Percentiles rank a stretch among this genome's conserved stretches.
Evolutionary conservation across 164 flowering plant genomes (phyloP).

Genomic region (Stephania yunnanensis): DNA sequence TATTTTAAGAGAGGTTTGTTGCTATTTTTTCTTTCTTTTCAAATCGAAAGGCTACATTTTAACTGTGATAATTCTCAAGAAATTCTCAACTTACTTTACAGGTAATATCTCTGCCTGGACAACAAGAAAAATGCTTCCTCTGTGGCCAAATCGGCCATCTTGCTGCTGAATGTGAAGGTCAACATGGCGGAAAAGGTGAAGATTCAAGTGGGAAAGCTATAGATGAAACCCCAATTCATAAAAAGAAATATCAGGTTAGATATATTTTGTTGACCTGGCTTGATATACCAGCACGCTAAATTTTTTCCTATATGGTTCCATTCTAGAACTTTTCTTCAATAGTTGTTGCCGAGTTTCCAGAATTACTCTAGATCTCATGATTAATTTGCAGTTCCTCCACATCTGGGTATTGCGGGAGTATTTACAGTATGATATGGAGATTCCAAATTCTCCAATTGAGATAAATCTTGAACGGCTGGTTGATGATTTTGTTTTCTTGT

Average conservation of each 20-base stretch:
- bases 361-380: neutral
- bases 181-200: constrained; percentile 18
- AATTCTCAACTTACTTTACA: constrained; percentile 22
- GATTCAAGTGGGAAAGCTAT: constrained; percentile 31
- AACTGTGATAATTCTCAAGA: constrained; percentile 8
- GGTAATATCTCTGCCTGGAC: constrained; percentile 81
- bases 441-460: constrained; percentile 63
- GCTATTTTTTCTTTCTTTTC: neutral
- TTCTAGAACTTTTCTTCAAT: neutral
- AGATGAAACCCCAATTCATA: constrained; percentile 74
- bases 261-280: neutral
- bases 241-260: constrained; percentile 93
- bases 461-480: constrained; percentile 75
- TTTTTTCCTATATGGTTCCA: neutral
- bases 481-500: constrained; percentile 95
- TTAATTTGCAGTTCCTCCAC: constrained; percentile 66
- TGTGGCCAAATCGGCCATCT: constrained; percentile 95
- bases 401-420: constrained; percentile 95
- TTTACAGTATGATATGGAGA: constrained; percentile 72
- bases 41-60: neutral
- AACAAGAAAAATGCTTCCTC: constrained; percentile 76
- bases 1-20: constrained; percentile 85
- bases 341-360: neutral
- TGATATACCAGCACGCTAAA: neutral
- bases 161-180: constrained; percentile 82